Conservation (phyloP, 225 moss, liverwort and hornwort genomes). For the Ulota crispa region DNA sequence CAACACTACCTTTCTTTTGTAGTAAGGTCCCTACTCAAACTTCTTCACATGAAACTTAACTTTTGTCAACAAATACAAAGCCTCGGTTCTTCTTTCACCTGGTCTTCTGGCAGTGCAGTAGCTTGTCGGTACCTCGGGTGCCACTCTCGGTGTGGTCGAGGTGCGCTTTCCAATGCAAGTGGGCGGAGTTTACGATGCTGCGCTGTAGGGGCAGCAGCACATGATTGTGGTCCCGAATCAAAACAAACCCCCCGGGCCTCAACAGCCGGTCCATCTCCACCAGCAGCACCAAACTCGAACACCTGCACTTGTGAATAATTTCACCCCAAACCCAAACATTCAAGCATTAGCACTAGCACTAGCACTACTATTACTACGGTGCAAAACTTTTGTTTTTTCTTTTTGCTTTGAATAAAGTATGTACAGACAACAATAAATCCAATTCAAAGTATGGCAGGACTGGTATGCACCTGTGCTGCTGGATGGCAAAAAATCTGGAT, state of each 20-base stretch:
- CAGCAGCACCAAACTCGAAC: slow-evolving; percentile 51
- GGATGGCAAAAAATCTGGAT: slow-evolving; percentile 58
- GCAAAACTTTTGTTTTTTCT: no score
- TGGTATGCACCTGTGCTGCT: slow-evolving; percentile 46
- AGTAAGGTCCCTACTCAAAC: no score
- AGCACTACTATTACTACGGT: no score
- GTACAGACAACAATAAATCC: background rate
- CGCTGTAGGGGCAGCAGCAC: slow-evolving; percentile 38
- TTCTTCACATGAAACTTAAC: no score
- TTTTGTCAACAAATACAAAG: no score
- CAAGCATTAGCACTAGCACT: no score
- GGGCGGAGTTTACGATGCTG: no score
- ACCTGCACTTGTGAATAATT: slow-evolving; percentile 16
- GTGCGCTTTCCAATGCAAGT: slow-evolving; percentile 69
- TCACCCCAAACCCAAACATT: no score
- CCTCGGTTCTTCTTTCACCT: slow-evolving; percentile 21
- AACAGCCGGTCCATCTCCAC: slow-evolving; percentile 77
- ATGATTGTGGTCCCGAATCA: slow-evolving; percentile 65
- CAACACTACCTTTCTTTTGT: no score
- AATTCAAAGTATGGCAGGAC: background rate
- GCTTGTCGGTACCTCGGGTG: slow-evolving; percentile 66
- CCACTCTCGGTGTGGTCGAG: slow-evolving; percentile 79
- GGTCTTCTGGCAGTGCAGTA: slow-evolving; percentile 79
- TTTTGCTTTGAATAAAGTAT: no score
- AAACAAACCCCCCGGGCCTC: slow-evolving; percentile 81